Conservation (phyloP, 805 yeast genomes). For the Wilhelminamyces savonicus region DNA sequence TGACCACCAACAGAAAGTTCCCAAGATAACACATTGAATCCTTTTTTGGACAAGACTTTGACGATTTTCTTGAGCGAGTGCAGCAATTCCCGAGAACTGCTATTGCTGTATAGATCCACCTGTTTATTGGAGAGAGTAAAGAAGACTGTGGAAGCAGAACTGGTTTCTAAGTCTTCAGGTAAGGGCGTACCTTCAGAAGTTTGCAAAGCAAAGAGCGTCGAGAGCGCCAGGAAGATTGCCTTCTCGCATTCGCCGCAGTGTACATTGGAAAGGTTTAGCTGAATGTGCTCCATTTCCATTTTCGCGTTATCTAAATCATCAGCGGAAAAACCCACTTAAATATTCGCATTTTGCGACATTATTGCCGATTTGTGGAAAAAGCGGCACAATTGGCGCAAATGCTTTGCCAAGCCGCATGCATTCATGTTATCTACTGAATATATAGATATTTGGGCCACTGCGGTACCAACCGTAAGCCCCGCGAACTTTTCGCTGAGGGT, state of each 20-base stretch:
- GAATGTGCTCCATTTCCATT: slow-evolving; percentile 19
- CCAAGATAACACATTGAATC: slow-evolving; percentile 34
- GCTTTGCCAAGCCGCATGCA: too few relatives aligned
- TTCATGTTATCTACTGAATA: too few relatives aligned
- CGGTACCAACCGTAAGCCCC: slow-evolving; percentile 6
- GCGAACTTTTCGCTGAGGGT: slow-evolving; percentile 7
- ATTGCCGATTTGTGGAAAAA: too few relatives aligned
- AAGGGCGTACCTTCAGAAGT: too few relatives aligned
- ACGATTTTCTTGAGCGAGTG: slow-evolving; percentile 16
- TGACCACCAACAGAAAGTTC: slow-evolving; percentile 17
- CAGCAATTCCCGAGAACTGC: slow-evolving; percentile 5
- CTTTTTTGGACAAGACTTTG: slow-evolving; percentile 21
- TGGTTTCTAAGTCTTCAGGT: too few relatives aligned
- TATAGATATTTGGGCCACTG: too few relatives aligned
- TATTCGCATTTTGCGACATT: too few relatives aligned
- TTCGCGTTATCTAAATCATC: too few relatives aligned
- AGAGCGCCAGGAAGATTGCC: slow-evolving; percentile 24
- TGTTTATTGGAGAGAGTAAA: slow-evolving; percentile 10
- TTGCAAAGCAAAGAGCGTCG: slow-evolving; percentile 15
- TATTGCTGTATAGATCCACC: slow-evolving; percentile 16
- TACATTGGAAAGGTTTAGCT: slow-evolving; percentile 34
- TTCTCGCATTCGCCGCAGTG: slow-evolving; percentile 51
- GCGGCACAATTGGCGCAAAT: too few relatives aligned
- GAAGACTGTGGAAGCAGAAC: not conserved
- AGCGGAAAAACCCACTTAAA: too few relatives aligned